Percentiles rank a stretch among this genome's conserved stretches.
Evolutionary conservation across 148 eudicot genomes (phyloP).

Genomic region (Fagopyrum tataricum): DNA sequence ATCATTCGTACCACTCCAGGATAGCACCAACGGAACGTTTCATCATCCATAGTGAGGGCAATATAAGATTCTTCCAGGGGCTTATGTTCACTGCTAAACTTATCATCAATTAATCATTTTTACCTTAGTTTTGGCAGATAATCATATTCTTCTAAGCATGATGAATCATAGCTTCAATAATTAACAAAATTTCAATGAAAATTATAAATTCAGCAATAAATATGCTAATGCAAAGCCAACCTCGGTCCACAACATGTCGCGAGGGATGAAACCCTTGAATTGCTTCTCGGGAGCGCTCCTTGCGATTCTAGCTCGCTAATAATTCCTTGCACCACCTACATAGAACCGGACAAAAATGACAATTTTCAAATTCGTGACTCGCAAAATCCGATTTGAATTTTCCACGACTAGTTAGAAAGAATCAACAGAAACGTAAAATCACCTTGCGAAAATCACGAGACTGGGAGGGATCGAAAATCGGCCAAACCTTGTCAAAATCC

Average conservation of each 20-base stretch:
- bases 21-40: not conserved
- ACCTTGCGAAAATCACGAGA: conserved; percentile 98
- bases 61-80: not conserved
- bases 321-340: conserved; percentile 91
- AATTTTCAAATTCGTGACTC: not conserved
- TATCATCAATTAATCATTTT: not conserved
- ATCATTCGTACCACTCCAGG: not conserved
- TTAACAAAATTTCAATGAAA: not conserved
- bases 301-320: conserved; percentile 96
- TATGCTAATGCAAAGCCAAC: conserved; percentile 29
- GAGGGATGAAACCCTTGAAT: conserved; percentile 96
- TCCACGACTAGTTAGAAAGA: not conserved
- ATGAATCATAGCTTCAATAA: not conserved
- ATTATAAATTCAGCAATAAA: not conserved
- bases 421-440: not conserved
- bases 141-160: not conserved
- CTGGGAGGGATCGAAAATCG: conserved; percentile 96
- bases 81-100: not conserved
- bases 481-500: conserved; percentile 99
- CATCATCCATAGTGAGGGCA: not conserved
- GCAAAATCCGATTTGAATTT: conserved; percentile 7
- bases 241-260: conserved; percentile 99
- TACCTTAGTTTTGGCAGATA: not conserved
- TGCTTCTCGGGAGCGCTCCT: conserved; percentile 95
- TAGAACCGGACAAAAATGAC: conserved; percentile 11